Conservation (phyloP, 352 stramenopile species). For the Phytophthora pistaciae region DNA sequence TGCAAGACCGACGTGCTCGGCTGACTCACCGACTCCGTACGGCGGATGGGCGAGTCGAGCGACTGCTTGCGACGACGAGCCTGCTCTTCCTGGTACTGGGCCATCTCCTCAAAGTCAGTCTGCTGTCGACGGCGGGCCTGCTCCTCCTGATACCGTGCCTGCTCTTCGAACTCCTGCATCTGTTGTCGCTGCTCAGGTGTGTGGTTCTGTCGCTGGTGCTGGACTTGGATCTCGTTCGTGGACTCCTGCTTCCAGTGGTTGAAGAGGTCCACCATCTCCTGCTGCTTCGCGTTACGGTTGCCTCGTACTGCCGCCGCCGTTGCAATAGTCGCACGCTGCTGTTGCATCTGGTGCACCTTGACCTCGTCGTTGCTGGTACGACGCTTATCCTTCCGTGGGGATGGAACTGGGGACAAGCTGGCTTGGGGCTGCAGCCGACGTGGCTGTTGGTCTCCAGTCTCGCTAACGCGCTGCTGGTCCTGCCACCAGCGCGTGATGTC, state of each 20-base stretch:
- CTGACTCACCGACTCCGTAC: conserved; percentile 22
- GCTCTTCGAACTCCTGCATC: conserved; percentile 38
- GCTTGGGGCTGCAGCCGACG: conserved; percentile 14
- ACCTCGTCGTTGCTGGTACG: conserved; percentile 10
- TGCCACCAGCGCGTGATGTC: conserved; percentile 60
- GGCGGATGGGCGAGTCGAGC: conserved; percentile 16
- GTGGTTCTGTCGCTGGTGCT: conserved; percentile 23
- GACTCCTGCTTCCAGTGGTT: conserved; percentile 45
- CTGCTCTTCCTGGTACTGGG: conserved; percentile 40
- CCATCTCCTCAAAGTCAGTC: conserved; percentile 39
- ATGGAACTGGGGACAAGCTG: conserved; percentile 28
- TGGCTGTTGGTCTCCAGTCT: conserved; percentile 12
- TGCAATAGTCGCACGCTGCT: conserved; percentile 9
- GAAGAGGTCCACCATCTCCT: conserved; percentile 46
- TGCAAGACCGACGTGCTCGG: conserved; percentile 29
- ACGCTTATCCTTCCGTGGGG: conserved; percentile 17
- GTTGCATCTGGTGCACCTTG: conserved; percentile 16
- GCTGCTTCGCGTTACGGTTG: conserved; percentile 31
- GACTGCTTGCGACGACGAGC: conserved; percentile 30
- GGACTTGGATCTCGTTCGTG: conserved; percentile 27
- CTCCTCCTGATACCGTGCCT: conserved; percentile 40
- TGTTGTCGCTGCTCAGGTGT: conserved; percentile 29
- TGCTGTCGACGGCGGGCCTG: conserved; percentile 37
- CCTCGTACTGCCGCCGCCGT: background rate
- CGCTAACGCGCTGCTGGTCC: conserved; percentile 36